These are phyloP conservation scores for Nakataea oryzae DNA, from an alignment of 2,329 filamentous ascomycete species.

Conservation along the genomic window DNA sequence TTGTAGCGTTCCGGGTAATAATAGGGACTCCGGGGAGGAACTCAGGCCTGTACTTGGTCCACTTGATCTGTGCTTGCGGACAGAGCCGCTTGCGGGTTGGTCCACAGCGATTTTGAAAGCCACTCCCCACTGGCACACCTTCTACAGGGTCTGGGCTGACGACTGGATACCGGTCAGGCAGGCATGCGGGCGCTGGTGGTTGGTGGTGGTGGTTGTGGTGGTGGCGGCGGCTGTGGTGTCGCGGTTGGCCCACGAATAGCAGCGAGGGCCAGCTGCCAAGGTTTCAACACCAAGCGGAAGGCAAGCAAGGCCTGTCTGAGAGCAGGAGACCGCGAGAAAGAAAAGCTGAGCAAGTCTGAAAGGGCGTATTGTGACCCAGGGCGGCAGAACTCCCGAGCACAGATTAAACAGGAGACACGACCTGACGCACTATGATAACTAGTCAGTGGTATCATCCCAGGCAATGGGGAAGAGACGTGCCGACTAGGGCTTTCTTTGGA, in stretches of 20 bases:
- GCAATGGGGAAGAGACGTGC: background rate
- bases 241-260: background rate
- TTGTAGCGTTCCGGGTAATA: slow-evolving; percentile 1
- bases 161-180: background rate
- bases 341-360: too few species aligned
- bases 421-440: too few species aligned
- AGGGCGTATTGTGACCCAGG: too few species aligned
- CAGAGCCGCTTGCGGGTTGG: background rate
- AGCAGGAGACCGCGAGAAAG: too few species aligned
- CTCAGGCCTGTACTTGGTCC: background rate
- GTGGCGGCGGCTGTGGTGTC: background rate
- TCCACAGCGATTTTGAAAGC: background rate
- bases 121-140: background rate
- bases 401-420: too few species aligned
- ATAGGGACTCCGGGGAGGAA: background rate
- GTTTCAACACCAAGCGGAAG: background rate
- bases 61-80: background rate
- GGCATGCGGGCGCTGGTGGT: background rate
- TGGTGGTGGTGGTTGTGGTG: background rate
- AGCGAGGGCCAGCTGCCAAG: background rate
- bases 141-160: background rate
- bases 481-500: background rate
- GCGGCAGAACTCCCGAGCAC: too few species aligned
- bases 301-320: too few species aligned
- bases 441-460: too few species aligned